Conservation (phyloP, 2,329 filamentous ascomycete species). For the Monosporascus sp. region DNA sequence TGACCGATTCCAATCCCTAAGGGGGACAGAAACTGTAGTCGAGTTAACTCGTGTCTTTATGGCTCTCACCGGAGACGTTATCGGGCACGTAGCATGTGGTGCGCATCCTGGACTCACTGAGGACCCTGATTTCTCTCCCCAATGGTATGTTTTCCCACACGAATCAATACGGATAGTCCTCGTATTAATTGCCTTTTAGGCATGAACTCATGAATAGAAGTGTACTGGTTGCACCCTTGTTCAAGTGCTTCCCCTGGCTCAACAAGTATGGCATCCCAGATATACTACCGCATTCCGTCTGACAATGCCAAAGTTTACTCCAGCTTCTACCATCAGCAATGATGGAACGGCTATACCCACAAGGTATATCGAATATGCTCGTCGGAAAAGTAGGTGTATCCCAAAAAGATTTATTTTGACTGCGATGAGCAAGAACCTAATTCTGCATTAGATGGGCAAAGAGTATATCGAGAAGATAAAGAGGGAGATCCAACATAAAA, state of each 20-base stretch:
- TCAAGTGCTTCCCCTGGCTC: constrained; percentile 1
- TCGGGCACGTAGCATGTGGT: constrained; percentile 1
- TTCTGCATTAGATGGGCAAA: background rate
- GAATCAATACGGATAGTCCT: no score
- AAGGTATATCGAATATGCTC: constrained; percentile 2
- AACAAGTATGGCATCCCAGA: background rate
- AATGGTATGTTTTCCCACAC: constrained; percentile 2
- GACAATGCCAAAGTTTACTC: background rate
- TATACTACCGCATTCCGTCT: background rate
- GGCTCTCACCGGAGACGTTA: constrained; percentile 4
- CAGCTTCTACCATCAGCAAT: constrained; percentile 1
- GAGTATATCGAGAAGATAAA: constrained; percentile 1
- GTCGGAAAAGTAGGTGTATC: background rate
- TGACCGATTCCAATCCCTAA: background rate
- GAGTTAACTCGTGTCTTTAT: constrained; percentile 3
- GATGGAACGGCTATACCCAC: constrained; percentile 1
- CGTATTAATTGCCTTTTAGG: background rate
- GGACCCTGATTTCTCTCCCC: constrained; percentile 1
- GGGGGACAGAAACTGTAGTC: background rate
- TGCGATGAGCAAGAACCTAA: no score
- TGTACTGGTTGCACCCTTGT: background rate
- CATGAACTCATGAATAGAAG: background rate
- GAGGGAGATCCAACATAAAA: background rate
- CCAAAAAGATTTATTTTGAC: no score
- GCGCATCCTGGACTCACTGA: constrained; percentile 1